phyloP scores from a whole-genome alignment of 805 yeast species.

The Kodamaea leandrae region DNA sequence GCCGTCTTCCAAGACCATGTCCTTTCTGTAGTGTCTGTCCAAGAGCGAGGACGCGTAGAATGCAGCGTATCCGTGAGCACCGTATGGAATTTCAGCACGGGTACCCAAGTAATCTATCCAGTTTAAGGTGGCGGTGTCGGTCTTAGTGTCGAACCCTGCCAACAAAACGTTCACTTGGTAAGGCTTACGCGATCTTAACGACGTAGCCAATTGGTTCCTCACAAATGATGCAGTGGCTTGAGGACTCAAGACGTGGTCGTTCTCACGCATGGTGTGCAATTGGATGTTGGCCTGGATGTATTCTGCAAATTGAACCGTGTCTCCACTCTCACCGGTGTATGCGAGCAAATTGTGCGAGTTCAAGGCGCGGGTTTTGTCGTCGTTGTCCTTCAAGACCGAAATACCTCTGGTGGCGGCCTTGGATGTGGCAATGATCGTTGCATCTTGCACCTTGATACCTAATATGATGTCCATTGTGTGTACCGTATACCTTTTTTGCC shows the following conservation, averaged over 20 bases:
- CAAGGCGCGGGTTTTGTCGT: constrained; percentile 74
- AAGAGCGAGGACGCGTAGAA: constrained; percentile 87
- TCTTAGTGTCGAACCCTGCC: constrained; percentile 73
- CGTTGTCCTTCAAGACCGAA: constrained; percentile 71
- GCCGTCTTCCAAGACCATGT: constrained; percentile 76
- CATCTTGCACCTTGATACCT: constrained; percentile 79
- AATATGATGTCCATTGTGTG: constrained; percentile 78
- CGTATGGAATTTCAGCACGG: constrained; percentile 85
- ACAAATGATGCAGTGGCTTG: constrained; percentile 85
- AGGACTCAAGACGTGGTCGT: constrained; percentile 71
- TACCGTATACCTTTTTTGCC: constrained; percentile 7
- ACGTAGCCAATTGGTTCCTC: constrained; percentile 82
- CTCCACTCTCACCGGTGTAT: constrained; percentile 94
- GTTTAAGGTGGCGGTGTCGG: constrained; percentile 62
- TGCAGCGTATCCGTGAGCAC: constrained; percentile 98
- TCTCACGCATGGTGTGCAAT: constrained; percentile 82
- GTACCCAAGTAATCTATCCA: constrained; percentile 96
- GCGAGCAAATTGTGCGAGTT: constrained; percentile 81
- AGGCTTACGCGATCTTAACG: constrained; percentile 86
- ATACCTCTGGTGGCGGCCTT: constrained; percentile 92
- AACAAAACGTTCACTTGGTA: constrained; percentile 89
- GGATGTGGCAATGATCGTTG: constrained; percentile 89
- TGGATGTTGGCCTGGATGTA: constrained; percentile 90
- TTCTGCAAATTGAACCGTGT: constrained; percentile 93
- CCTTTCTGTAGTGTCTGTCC: constrained; percentile 84